phyloP scores from a whole-genome alignment of 805 yeast species.

The Wickerhamiella lipophila region DNA sequence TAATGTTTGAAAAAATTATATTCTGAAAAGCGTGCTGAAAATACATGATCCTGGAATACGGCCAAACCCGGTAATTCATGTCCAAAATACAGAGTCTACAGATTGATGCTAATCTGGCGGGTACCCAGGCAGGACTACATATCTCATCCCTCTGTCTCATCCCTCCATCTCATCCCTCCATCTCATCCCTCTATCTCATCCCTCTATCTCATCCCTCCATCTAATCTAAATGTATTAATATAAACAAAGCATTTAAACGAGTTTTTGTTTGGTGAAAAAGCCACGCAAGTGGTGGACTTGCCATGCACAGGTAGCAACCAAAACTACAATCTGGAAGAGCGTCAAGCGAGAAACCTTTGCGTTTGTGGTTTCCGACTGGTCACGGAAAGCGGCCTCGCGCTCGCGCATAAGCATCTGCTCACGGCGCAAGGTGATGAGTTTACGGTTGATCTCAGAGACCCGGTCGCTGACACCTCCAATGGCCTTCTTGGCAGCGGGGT shows the following conservation, averaged over 20 bases:
- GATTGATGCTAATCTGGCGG: too few relatives aligned
- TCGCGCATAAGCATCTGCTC: slow-evolving; percentile 53
- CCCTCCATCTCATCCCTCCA: too few relatives aligned
- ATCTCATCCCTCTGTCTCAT: too few relatives aligned
- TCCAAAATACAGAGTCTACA: too few relatives aligned
- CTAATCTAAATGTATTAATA: too few relatives aligned
- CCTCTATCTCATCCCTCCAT: too few relatives aligned
- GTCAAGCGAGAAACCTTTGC: slow-evolving; percentile 63
- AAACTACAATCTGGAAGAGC: slow-evolving; percentile 52
- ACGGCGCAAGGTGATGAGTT: slow-evolving; percentile 43
- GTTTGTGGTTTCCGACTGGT: slow-evolving; percentile 66
- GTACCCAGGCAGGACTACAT: too few relatives aligned
- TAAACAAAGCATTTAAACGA: slow-evolving; percentile 35
- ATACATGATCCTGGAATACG: too few relatives aligned
- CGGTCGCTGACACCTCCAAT: slow-evolving; percentile 42
- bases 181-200: too few relatives aligned
- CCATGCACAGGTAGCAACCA: slow-evolving; percentile 57
- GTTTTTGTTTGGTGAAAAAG: slow-evolving; percentile 79
- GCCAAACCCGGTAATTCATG: too few relatives aligned
- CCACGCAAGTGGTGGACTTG: slow-evolving; percentile 66
- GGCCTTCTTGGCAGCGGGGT: slow-evolving; percentile 45
- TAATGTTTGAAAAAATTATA: background rate
- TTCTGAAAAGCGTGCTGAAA: too few relatives aligned
- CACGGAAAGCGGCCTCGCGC: slow-evolving; percentile 65
- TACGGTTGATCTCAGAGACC: slow-evolving; percentile 43